phyloP scores from a whole-genome alignment of 2,329 filamentous ascomycete species.

The Stagonosporopsis cucurbitacearum region DNA sequence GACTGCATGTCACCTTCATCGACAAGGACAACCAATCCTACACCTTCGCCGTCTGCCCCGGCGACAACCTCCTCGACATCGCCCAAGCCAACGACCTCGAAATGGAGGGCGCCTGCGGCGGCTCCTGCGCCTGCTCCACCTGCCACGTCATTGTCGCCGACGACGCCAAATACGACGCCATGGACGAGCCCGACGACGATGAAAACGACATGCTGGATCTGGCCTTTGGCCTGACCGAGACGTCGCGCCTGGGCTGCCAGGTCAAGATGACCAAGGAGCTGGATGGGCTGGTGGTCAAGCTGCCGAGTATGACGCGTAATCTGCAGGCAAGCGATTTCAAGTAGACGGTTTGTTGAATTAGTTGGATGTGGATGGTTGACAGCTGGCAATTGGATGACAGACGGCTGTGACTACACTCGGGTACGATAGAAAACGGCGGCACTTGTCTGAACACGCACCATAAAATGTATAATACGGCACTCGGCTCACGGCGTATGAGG shows the following conservation, averaged over 20 bases:
- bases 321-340: slow-evolving; percentile 92
- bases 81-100: slow-evolving; percentile 94
- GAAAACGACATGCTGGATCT: slow-evolving; percentile 69
- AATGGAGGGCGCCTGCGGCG: slow-evolving; percentile 98
- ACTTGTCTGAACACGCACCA: not conserved
- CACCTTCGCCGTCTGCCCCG: slow-evolving; percentile 79
- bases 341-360: too few species aligned
- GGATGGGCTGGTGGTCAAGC: slow-evolving; percentile 81
- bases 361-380: too few species aligned
- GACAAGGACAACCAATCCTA: slow-evolving; percentile 84
- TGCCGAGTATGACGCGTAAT: slow-evolving; percentile 95
- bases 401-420: not conserved
- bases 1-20: slow-evolving; percentile 87
- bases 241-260: slow-evolving; percentile 83
- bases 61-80: slow-evolving; percentile 94
- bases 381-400: too few species aligned
- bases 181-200: slow-evolving; percentile 60
- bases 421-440: not conserved
- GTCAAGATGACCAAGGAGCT: slow-evolving; percentile 90
- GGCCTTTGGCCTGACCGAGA: slow-evolving; percentile 89
- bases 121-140: slow-evolving; percentile 90
- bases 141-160: slow-evolving; percentile 87
- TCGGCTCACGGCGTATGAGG: slow-evolving; percentile 2
- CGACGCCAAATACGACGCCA: slow-evolving; percentile 76
- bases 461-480: slow-evolving; percentile 4